Percentiles rank a stretch among this genome's conserved stretches.
These are phyloP conservation scores for Mesostigma viride DNA, from an alignment of 139 green algal species.

Conservation along the genomic window DNA sequence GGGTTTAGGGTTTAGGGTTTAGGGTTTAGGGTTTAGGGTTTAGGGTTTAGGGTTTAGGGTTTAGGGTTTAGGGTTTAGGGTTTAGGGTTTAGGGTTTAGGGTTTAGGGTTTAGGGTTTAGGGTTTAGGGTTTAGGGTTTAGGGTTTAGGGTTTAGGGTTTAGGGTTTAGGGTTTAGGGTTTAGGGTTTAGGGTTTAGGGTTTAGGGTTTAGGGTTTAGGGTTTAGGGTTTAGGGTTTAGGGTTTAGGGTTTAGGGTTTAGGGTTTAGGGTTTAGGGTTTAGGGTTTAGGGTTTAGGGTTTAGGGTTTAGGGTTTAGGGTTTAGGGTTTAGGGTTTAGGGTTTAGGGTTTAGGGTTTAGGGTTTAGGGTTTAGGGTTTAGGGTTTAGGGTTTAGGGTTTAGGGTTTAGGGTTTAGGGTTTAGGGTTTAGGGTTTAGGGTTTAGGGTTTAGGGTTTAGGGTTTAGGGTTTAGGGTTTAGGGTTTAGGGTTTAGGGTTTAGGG, in stretches of 20 bases:
- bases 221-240: not conserved
- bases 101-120: not conserved
- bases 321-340: not conserved
- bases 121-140: not conserved
- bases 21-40: not conserved
- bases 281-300: not conserved
- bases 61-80: not conserved
- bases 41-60: not conserved
- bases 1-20: not conserved
- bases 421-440: no score
- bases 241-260: not conserved
- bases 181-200: not conserved
- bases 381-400: constrained; percentile 7
- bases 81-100: not conserved
- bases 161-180: not conserved
- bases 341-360: constrained; percentile 6
- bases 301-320: not conserved
- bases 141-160: not conserved
- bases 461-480: no score
- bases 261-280: not conserved
- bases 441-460: no score
- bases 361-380: constrained; percentile 7
- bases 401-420: no score
- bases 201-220: not conserved
- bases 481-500: no score